Base-by-base conservation (phyloP, 1,284 basidiomycete species). In the Phellinidium pouzarii region DNA sequence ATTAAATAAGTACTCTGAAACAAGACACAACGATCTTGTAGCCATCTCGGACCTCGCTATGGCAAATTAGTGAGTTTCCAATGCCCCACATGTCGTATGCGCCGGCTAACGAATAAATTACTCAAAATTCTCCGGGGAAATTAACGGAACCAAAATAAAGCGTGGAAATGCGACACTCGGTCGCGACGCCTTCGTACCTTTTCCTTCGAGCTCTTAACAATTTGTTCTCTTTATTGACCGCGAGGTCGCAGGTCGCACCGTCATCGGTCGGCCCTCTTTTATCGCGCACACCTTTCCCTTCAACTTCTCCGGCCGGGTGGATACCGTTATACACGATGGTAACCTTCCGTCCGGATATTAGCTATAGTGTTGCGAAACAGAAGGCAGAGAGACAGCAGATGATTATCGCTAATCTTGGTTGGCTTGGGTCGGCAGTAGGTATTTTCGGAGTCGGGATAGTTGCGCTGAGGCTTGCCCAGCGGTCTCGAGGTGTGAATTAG, bases 301-400 rank as follows among this genome's bases (percentile, higher is more conserved):
- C 77, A 55, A 64, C 66, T 48, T 66, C 73, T 50, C 80, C 84
- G 36, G 67, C 68, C 54, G 89, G 88, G 31, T 99, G 95, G 95
- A 77, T 91, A 53, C 90, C 91, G 48, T 75, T 96, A 50, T 99
- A 99, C 68, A 90, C 90, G 29, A 95, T 98, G 93, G 89, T 96
- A 59, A 97, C 95, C 36, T 99, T 99, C 73, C 80, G 93, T 37
- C 91, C 92, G 42, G 94, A 97, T 67, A 80, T 97, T 59, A 87
- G 85, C 63, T 98, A 98, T 66, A 83, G 84, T 55, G 79, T 77
- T 36, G 90, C 80, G 41, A 76, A 77, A 62, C 74, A 69, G 60
- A 82, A 80, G 65, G 82, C 80, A 50, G 70, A 67, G 58, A 70
- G 73, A 60, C 91, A 94, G 68, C 68, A 74, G 20, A 66, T 60